Evolutionary conservation across 305 asterid genomes (phyloP).

Genomic region (Fraxinus angustifolia): DNA sequence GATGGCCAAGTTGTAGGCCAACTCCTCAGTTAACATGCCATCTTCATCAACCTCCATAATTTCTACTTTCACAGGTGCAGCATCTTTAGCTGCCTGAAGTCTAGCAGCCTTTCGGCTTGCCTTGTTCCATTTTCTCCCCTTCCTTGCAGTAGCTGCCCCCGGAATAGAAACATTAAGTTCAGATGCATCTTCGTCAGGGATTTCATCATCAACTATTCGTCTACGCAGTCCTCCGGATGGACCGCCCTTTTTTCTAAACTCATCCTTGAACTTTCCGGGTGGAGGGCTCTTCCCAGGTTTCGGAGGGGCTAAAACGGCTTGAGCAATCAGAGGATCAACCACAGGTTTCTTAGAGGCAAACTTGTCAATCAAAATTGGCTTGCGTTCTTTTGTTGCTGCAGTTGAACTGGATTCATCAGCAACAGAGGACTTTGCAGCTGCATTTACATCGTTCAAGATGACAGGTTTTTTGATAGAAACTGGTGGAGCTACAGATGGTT

Average conservation of each 20-base stretch:
- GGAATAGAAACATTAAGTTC: conserved; percentile 69
- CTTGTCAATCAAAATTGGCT: conserved; percentile 87
- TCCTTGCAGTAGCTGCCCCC: conserved; percentile 67
- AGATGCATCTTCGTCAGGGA: conserved; percentile 64
- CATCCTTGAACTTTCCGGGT: conserved; percentile 67
- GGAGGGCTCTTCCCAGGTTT: conserved; percentile 64
- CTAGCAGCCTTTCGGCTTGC: conserved; percentile 98
- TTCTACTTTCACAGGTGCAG: conserved; percentile 88
- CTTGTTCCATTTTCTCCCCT: conserved; percentile 97
- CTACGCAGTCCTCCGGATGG: conserved; percentile 62
- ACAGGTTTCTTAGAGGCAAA: conserved; percentile 87
- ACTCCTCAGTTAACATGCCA: conserved; percentile 85
- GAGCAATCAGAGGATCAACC: conserved; percentile 69
- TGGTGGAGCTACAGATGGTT: conserved; percentile 75
- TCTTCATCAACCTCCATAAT: conserved; percentile 91
- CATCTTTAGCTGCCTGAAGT: conserved; percentile 79
- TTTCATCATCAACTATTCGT: conserved; percentile 44
- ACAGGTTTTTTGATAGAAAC: conserved; percentile 64
- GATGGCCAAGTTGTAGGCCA: conserved; percentile 76
- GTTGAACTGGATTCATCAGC: conserved; percentile 41
- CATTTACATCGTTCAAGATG: conserved; percentile 76
- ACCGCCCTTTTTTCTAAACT: conserved; percentile 57
- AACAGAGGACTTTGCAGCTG: conserved; percentile 46
- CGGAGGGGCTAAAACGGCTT: conserved; percentile 75
- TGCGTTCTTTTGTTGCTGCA: conserved; percentile 59